Base-by-base conservation (phyloP, 257 asterid species). In the Fraxinus cuspidata region DNA sequence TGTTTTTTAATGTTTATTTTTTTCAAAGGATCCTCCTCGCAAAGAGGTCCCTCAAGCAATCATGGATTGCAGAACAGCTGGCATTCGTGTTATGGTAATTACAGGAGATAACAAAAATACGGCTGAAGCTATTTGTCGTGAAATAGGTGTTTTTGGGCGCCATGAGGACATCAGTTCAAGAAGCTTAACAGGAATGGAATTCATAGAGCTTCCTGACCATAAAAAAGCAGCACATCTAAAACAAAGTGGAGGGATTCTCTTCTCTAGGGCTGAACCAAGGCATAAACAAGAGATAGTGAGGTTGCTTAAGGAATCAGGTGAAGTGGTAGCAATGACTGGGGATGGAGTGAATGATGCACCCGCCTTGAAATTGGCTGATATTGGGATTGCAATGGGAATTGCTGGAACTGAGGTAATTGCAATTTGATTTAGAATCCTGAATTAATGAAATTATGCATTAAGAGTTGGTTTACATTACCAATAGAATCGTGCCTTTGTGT, bases 281-380 rank as follows among this genome's bases (percentile, higher is more conserved):
- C 99, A 96, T 83, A 96, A 96, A 77, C 99, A 92, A 85, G 98
- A 96, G 71, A 96, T 96, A 76, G 99, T 96, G 88, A 96, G 96
- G 89, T 80, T 96, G 88, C 97, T 96, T 71, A 96, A 96, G 91
- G 97, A 92, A 79, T 91, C 74, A 13, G 99, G 97, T 78, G 99
- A 96, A 87, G 98, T 96, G 64, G 99, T 96, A 34, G 99, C 99
- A 34, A 96, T 96, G 99, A 96, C 99, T 34, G 99, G 99, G 64
- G 99, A 96, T 88, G 99, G 99, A 72, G 99, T 96, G 81, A 96
- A 94, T 74, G 98, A 94, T 82, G 98, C 98, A 38, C 98, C 98
- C 70, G 98, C 98, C 28, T 78, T 94, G 82, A 96, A 93, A 83
- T 81, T 93, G 84, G 99, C 99, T 38, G 99, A 96, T 85, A 96